Evolutionary conservation across 2,329 filamentous ascomycete genomes (phyloP).

Genomic region (Pyricularia grisea): DNA sequence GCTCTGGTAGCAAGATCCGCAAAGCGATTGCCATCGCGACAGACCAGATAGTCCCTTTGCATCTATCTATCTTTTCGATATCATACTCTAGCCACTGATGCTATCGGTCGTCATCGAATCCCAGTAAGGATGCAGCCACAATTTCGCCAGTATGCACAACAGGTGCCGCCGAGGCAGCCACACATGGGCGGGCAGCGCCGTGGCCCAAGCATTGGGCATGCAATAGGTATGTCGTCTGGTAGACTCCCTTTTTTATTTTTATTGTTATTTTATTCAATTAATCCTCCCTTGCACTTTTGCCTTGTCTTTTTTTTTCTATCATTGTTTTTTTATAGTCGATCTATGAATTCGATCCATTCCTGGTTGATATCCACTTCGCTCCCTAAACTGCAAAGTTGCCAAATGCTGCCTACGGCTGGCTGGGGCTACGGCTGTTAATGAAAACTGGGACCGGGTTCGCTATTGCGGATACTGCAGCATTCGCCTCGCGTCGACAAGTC

Average conservation of each 20-base stretch:
- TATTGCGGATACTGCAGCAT: not conserved
- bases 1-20: not conserved
- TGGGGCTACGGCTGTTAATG: not conserved
- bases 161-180: slow-evolving; percentile 37
- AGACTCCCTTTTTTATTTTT: not conserved
- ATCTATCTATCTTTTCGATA: not conserved
- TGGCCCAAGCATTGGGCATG: slow-evolving; percentile 20
- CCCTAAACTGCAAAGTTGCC: not conserved
- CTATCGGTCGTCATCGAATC: not conserved
- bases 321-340: not conserved
- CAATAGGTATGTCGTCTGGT: slow-evolving; percentile 32
- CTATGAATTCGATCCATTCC: not conserved
- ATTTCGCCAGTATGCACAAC: slow-evolving; percentile 39
- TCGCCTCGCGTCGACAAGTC: not conserved
- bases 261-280: not conserved
- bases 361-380: not conserved
- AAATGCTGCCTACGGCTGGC: not conserved
- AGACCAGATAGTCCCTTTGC: not conserved
- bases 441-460: not conserved
- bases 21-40: not conserved
- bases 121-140: slow-evolving; percentile 37
- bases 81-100: slow-evolving; percentile 10
- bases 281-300: not conserved
- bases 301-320: not conserved
- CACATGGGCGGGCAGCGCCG: slow-evolving; percentile 39